Evolutionary conservation across 2,329 filamentous ascomycete species (phyloP).

Genomic region (Exserohilum turcica): DNA sequence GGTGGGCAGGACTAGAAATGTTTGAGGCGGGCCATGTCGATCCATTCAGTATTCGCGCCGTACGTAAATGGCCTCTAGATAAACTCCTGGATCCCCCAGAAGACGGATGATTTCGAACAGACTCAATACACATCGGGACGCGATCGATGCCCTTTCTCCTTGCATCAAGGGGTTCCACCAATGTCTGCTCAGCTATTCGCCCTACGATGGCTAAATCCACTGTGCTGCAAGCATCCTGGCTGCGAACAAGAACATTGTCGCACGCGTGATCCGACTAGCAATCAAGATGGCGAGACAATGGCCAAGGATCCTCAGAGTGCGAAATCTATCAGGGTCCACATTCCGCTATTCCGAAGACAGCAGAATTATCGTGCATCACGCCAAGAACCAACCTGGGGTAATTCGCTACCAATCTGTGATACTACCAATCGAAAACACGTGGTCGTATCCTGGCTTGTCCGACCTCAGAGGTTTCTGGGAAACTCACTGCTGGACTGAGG

Average conservation of each 20-base stretch:
- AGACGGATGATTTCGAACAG: slow-evolving; percentile 16
- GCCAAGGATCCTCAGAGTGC: not conserved
- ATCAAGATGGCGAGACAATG: not conserved
- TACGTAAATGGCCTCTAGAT: slow-evolving; percentile 48
- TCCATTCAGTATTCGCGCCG: slow-evolving; percentile 35
- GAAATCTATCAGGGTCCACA: not conserved
- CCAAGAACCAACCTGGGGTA: not conserved
- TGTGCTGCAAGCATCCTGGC: not conserved
- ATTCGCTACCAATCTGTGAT: not conserved
- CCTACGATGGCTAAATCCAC: not conserved
- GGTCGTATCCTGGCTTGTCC: not conserved
- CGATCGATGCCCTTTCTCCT: not conserved
- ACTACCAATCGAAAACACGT: not conserved
- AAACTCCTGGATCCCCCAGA: slow-evolving; percentile 33
- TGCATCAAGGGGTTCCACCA: not conserved
- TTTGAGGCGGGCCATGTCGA: slow-evolving; percentile 69
- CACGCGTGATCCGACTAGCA: not conserved
- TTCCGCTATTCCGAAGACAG: slow-evolving; percentile 5
- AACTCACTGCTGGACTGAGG: slow-evolving; percentile 26
- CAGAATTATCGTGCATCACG: not conserved
- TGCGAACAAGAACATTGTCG: not conserved
- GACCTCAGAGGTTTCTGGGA: slow-evolving; percentile 8
- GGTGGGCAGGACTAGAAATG: slow-evolving; percentile 93
- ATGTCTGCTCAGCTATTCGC: not conserved
- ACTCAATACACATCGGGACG: not conserved